phyloP scores from a whole-genome alignment of 129 eudicot genomes.

The Tagetes erecta region DNA sequence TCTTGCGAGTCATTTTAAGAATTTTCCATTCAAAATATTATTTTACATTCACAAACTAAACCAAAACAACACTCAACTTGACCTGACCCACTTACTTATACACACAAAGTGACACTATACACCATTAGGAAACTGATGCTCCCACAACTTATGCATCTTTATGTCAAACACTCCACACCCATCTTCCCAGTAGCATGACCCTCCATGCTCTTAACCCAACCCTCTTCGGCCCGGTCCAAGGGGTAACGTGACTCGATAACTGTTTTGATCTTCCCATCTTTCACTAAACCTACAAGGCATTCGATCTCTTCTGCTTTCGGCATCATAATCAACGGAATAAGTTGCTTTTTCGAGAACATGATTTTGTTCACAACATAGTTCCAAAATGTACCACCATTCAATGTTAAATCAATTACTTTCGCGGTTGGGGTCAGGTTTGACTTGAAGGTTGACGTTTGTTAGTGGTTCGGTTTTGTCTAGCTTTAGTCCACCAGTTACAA shows the following conservation, averaged over 20 bases:
- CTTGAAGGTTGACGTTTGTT: slow-evolving; percentile 51
- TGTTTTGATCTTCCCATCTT: slow-evolving; percentile 66
- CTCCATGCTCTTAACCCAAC: slow-evolving; percentile 66
- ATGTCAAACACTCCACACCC: slow-evolving; percentile 45
- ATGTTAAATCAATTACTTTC: slow-evolving; percentile 57
- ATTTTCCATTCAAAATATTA: neutral
- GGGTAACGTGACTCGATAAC: slow-evolving; percentile 60
- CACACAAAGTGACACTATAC: neutral
- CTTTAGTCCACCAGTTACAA: slow-evolving; percentile 42
- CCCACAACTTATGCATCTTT: neutral
- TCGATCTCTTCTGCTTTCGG: slow-evolving; percentile 51
- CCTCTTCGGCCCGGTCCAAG: slow-evolving; percentile 57
- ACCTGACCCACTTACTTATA: neutral
- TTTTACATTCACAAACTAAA: neutral
- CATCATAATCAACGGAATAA: slow-evolving; percentile 45
- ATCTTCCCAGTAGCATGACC: slow-evolving; percentile 94
- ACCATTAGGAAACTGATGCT: neutral
- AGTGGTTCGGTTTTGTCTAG: slow-evolving; percentile 49
- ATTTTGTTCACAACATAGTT: slow-evolving; percentile 54
- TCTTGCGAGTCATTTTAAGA: too few species aligned
- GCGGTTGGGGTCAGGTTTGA: slow-evolving; percentile 46
- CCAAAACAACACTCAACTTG: neutral
- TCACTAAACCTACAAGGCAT: slow-evolving; percentile 47
- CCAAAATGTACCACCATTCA: slow-evolving; percentile 43
- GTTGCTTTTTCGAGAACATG: slow-evolving; percentile 56